Percentiles rank a stretch among this genome's conserved stretches.
phyloP scores from a whole-genome alignment of 148 eudicot species.

The Suaeda aralocaspica region DNA sequence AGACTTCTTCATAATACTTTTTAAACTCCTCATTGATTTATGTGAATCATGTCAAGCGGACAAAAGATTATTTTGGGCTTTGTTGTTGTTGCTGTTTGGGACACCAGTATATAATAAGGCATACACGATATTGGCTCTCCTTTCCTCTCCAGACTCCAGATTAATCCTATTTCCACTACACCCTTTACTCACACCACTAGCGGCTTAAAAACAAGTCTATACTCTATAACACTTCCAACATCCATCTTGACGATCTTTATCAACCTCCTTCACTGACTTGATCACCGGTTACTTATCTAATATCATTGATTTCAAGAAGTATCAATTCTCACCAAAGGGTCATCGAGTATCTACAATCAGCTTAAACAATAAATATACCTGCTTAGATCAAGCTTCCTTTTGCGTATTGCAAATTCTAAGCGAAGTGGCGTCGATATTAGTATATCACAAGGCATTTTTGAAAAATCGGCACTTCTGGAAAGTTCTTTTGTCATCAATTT shows the following conservation, averaged over 20 bases:
- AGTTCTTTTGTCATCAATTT: constrained; percentile 84
- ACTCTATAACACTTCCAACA: too few species aligned
- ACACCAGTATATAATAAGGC: background rate
- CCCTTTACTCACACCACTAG: background rate
- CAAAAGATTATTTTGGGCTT: too few species aligned
- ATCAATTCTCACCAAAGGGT: background rate
- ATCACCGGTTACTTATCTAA: background rate
- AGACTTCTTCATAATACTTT: too few species aligned
- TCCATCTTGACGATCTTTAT: too few species aligned
- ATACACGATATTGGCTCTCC: background rate
- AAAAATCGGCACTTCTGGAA: constrained; percentile 65
- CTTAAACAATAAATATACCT: constrained; percentile 38
- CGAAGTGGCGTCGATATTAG: constrained; percentile 87
- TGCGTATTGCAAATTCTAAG: constrained; percentile 55
- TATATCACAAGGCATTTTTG: constrained; percentile 77
- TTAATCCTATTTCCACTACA: background rate
- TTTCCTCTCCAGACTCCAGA: background rate
- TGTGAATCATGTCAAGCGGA: too few species aligned
- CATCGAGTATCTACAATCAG: background rate
- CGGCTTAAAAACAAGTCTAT: too few species aligned
- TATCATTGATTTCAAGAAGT: background rate
- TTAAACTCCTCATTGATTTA: too few species aligned
- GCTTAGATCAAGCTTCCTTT: constrained; percentile 86
- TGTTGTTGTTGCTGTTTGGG: too few species aligned
- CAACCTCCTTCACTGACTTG: background rate